These are phyloP conservation scores for Pyropia haitanensis DNA, from an alignment of 23 red algal species.

Conservation along the genomic window DNA sequence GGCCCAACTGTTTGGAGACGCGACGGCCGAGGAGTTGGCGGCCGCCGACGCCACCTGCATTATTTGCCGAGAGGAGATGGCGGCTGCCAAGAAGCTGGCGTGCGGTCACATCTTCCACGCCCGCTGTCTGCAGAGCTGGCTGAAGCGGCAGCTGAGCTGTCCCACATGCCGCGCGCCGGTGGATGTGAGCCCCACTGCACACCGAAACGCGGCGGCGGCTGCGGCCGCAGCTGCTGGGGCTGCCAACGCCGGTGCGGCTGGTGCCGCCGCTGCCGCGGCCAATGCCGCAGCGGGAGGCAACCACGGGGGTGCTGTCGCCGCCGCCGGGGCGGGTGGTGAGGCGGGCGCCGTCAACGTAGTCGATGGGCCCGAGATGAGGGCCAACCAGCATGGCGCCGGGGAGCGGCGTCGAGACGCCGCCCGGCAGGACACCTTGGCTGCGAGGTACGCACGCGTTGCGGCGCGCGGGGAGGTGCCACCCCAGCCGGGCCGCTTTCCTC, in stretches of 20 bases:
- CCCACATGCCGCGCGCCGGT: conserved; percentile 76
- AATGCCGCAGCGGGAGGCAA: too few species aligned
- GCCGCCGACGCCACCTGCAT: conserved; percentile 88
- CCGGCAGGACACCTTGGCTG: too few species aligned
- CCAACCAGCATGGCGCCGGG: not conserved
- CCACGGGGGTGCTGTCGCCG: too few species aligned
- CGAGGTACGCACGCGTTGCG: too few species aligned
- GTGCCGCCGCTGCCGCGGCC: too few species aligned
- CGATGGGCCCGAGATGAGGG: conserved; percentile 2
- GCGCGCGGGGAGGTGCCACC: too few species aligned
- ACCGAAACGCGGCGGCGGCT: not conserved
- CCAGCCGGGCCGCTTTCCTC: too few species aligned
- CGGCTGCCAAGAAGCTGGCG: conserved; percentile 66
- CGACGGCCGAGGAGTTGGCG: conserved; percentile 72
- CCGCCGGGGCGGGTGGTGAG: too few species aligned
- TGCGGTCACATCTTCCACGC: conserved; percentile 95
- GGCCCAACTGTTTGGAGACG: conserved; percentile 73
- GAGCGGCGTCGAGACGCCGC: not conserved
- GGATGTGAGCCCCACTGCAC: conserved; percentile 10
- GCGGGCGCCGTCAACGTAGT: not conserved
- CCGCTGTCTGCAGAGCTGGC: conserved; percentile 83
- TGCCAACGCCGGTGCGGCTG: too few species aligned
- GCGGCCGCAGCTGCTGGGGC: not conserved
- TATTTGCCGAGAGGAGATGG: conserved; percentile 98
- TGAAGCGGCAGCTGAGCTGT: conserved; percentile 80